These are phyloP conservation scores for Solanum virginianum DNA, from an alignment of 257 asterid genomes.

Conservation along the genomic window DNA sequence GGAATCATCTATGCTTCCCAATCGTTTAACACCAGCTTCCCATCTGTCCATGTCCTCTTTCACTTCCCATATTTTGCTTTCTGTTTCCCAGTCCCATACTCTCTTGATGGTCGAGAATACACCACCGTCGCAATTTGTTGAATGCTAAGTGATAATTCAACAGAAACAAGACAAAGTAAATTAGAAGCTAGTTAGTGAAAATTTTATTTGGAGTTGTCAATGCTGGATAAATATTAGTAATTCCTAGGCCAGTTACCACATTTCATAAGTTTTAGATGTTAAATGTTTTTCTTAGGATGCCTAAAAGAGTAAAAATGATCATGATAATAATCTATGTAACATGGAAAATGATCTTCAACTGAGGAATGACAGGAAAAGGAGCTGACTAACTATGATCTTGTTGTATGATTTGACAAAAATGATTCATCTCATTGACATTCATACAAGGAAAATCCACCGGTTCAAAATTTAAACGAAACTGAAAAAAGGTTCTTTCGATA, in stretches of 20 bases:
- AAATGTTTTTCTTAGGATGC: not conserved
- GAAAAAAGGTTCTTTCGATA: not conserved
- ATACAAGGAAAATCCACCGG: not conserved
- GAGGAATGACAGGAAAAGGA: not conserved
- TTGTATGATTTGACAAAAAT: not conserved
- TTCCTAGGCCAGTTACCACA: not conserved
- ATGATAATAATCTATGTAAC: not conserved
- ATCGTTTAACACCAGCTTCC: slow-evolving; percentile 1
- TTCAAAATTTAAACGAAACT: not conserved
- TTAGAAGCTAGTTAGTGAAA: not conserved
- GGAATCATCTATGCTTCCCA: not conserved
- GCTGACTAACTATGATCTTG: not conserved
- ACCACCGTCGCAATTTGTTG: not conserved
- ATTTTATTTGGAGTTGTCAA: not conserved
- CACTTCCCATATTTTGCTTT: slow-evolving; percentile 28
- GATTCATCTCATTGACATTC: not conserved
- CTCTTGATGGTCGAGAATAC: not conserved
- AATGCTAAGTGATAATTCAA: not conserved
- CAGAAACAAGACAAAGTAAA: not conserved
- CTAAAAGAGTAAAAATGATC: not conserved
- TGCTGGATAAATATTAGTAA: not conserved
- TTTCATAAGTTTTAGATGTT: not conserved
- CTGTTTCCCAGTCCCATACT: slow-evolving; percentile 28
- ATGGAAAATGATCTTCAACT: not conserved
- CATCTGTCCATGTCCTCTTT: slow-evolving; percentile 21